Base-by-base conservation (phyloP, 345 rosid genomes). In the Cochlearia excelsa region DNA sequence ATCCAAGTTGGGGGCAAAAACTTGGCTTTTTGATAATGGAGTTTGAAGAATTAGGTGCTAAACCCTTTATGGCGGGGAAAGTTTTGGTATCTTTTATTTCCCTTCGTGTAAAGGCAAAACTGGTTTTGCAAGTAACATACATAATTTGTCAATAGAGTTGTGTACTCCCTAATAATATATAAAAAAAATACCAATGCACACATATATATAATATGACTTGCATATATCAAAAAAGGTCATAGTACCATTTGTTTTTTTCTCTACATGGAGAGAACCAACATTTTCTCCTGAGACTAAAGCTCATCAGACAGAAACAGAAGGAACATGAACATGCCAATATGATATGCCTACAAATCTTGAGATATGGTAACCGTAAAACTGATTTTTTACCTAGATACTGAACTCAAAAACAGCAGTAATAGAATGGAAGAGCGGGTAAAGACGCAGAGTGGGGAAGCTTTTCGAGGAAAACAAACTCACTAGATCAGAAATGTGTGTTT, bases 71-170 rank as follows among this genome's bases (percentile, higher is more conserved):
- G 77, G 77, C 45, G 63, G 85, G 68, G 73, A 69, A 82, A 80
- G 85, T 76, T 33, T 83, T 75, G 86, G 99, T 70, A 87, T 85
- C 95, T 70, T 86, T 16, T 77, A 80, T 74, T 83, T 82, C 27
- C 85, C 76, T 66, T 30, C 59, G 69, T 34, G 49, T 66, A 80
- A 80, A 82, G 88, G 52, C 61, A 54, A 57, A 50, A 46, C 31
- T 38, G 52, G 70, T 10, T 52, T 40, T n/a, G 57, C 54, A 65
- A 45, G 59, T 37, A 51, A 64, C 65, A 58, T 63, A 48, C 47
- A 31, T 57, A 56, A 54, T 34, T 57, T 16, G 23, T 8, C 1
- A 45, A 45, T 31, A 64, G 56, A 39, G 55, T 40, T 57, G 40
- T 16, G 23, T 16, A 16, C 23, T 16, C 23, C 23, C 23, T 16